Evolutionary conservation across 257 asterid genomes (phyloP).

Genomic region (Ilex asprella): DNA sequence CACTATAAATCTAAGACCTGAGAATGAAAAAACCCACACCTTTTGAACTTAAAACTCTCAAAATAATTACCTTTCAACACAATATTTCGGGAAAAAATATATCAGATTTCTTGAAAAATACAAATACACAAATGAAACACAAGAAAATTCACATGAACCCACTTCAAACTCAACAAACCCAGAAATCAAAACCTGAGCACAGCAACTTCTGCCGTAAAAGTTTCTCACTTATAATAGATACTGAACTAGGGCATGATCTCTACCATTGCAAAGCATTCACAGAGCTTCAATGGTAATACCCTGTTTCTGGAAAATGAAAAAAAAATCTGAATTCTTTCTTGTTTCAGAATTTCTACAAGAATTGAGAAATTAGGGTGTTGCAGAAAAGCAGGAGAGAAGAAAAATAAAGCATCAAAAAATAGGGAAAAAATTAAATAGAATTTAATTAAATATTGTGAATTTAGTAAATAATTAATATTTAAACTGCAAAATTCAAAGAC

Average conservation of each 20-base stretch:
- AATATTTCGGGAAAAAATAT: not conserved
- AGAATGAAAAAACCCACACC: not conserved
- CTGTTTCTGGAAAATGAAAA: slow-evolving; percentile 14
- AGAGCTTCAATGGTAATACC: slow-evolving; percentile 26
- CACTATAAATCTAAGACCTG: not conserved
- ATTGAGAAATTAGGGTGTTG: slow-evolving; percentile 58
- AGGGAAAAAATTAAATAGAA: slow-evolving; percentile 20
- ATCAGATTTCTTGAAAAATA: not conserved
- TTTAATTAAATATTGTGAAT: slow-evolving; percentile 28
- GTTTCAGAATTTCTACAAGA: slow-evolving; percentile 19
- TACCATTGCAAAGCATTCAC: slow-evolving; percentile 40
- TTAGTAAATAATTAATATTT: slow-evolving; percentile 44
- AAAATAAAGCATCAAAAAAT: slow-evolving; percentile 31
- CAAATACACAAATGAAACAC: no score
- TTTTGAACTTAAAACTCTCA: not conserved
- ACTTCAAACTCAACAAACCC: slow-evolving; percentile 23
- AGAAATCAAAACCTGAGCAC: slow-evolving; percentile 35
- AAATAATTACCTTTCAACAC: not conserved
- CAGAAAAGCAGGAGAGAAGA: slow-evolving; percentile 27
- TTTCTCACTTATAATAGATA: slow-evolving; percentile 15
- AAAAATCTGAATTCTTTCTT: slow-evolving; percentile 17
- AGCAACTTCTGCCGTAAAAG: slow-evolving; percentile 30
- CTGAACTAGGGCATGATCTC: slow-evolving; percentile 26
- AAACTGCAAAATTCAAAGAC: slow-evolving; percentile 55
- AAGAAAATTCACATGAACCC: slow-evolving; percentile 24